Evolutionary conservation across 768 basidiomycete species (phyloP).

Genomic region (Lactarius sp.): DNA sequence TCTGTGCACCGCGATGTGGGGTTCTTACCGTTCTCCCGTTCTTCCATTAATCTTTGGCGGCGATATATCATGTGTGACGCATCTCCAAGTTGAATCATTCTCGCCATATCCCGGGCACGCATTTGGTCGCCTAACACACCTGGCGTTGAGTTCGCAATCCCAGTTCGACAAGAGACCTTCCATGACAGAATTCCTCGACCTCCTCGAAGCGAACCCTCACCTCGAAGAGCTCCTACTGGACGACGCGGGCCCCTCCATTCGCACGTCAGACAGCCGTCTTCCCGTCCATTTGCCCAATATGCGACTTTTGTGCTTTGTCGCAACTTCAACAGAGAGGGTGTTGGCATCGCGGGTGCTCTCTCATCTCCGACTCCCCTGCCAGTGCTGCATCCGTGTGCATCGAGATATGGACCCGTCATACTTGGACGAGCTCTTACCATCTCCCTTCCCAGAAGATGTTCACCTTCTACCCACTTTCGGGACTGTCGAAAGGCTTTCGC

Average conservation of each 20-base stretch:
- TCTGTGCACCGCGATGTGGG: conserved; percentile 27
- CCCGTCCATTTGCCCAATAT: conserved; percentile 17
- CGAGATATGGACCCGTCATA: conserved; percentile 25
- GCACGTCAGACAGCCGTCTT: conserved; percentile 12
- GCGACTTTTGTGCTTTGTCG: conserved; percentile 21
- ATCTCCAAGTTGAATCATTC: conserved; percentile 27
- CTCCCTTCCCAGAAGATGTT: conserved; percentile 20
- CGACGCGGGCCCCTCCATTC: conserved; percentile 25
- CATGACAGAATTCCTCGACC: conserved; percentile 26
- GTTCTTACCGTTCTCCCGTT: conserved; percentile 16
- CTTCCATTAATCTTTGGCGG: conserved; percentile 25
- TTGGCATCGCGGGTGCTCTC: conserved; percentile 17
- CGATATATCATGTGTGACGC: conserved; percentile 24
- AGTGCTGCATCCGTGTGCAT: conserved; percentile 21
- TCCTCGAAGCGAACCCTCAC: conserved; percentile 22
- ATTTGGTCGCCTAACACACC: conserved; percentile 24
- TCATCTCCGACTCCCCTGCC: conserved; percentile 19
- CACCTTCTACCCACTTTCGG: conserved; percentile 10
- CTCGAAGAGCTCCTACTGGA: conserved; percentile 26
- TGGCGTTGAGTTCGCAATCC: conserved; percentile 26
- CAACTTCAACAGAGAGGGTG: conserved; percentile 18
- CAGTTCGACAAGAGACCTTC: conserved; percentile 25
- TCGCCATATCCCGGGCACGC: conserved; percentile 24
- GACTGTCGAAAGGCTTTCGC: conserved; percentile 17
- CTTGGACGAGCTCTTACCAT: conserved; percentile 17